phyloP scores from a whole-genome alignment of 164 flowering plant species.

The Vitis riparia region DNA sequence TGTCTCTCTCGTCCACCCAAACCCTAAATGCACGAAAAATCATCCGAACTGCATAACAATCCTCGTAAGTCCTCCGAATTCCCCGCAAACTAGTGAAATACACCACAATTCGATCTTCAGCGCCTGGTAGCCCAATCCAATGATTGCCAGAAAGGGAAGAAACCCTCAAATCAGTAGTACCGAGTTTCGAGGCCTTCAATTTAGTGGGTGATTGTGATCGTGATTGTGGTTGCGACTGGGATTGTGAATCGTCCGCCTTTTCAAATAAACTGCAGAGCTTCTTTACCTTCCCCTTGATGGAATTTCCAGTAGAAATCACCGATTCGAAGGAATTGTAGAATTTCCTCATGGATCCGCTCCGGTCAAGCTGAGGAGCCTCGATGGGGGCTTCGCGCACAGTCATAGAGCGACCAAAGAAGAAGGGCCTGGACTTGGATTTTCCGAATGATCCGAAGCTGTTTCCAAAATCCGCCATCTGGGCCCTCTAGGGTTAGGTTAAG shows the following conservation, averaged over 20 bases:
- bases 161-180: neutral
- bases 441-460: neutral
- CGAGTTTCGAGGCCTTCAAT: neutral
- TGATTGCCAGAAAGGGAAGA: neutral
- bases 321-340: slow-evolving; percentile 17
- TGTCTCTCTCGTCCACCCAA: slow-evolving; percentile 20
- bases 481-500: neutral
- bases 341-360: slow-evolving; percentile 20
- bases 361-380: slow-evolving; percentile 18
- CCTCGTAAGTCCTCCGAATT: slow-evolving; percentile 20
- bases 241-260: neutral
- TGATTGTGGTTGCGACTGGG: neutral
- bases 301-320: slow-evolving; percentile 13
- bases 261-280: slow-evolving; percentile 28
- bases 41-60: slow-evolving; percentile 21
- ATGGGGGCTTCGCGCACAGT: slow-evolving; percentile 15
- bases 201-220: neutral
- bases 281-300: slow-evolving; percentile 36
- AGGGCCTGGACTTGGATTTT: slow-evolving; percentile 3
- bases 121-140: slow-evolving; percentile 23
- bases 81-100: slow-evolving; percentile 18
- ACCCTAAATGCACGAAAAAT: slow-evolving; percentile 21
- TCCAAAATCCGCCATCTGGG: neutral
- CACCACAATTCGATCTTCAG: slow-evolving; percentile 31
- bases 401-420: slow-evolving; percentile 20